Conservation (phyloP, 2,329 filamentous ascomycete genomes). For the Davidsoniella australis region DNA sequence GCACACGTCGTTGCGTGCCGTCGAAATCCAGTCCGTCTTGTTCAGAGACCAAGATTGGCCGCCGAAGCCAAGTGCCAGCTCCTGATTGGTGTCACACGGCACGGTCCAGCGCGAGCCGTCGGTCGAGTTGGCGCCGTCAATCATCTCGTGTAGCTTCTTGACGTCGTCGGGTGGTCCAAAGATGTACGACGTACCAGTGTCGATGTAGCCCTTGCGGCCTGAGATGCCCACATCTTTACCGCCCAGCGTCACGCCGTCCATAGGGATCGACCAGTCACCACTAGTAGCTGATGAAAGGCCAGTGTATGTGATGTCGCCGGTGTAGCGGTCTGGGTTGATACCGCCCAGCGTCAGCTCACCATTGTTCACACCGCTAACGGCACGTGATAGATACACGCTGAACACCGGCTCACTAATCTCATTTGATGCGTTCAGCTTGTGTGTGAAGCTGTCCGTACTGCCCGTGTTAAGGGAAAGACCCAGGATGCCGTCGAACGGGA, state of each 20-base stretch:
- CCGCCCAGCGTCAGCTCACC: slow-evolving; percentile 66
- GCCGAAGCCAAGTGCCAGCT: slow-evolving; percentile 50
- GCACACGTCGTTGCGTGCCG: slow-evolving; percentile 27
- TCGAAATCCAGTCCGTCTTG: slow-evolving; percentile 51
- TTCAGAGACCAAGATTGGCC: slow-evolving; percentile 49
- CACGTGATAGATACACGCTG: slow-evolving; percentile 52
- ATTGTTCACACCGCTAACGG: slow-evolving; percentile 45
- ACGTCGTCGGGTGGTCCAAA: slow-evolving; percentile 55
- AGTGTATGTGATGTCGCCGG: slow-evolving; percentile 52
- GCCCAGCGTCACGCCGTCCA: slow-evolving; percentile 49
- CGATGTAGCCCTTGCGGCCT: slow-evolving; percentile 50
- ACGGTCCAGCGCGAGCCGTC: slow-evolving; percentile 50
- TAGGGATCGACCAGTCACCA: slow-evolving; percentile 54
- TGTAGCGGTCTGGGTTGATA: slow-evolving; percentile 48
- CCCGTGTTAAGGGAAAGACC: slow-evolving; percentile 52
- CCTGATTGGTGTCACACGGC: slow-evolving; percentile 49
- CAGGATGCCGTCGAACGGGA: slow-evolving; percentile 77
- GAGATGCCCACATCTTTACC: slow-evolving; percentile 40
- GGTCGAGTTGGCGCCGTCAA: slow-evolving; percentile 41
- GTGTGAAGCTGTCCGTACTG: slow-evolving; percentile 48
- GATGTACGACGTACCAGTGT: slow-evolving; percentile 69
- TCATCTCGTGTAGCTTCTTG: slow-evolving; percentile 45
- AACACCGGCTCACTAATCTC: slow-evolving; percentile 39
- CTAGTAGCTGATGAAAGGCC: slow-evolving; percentile 29
- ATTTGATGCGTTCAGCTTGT: slow-evolving; percentile 37